Evolutionary conservation across 1,284 basidiomycete genomes (phyloP).

Genomic region (Microbotryum saponariae): DNA sequence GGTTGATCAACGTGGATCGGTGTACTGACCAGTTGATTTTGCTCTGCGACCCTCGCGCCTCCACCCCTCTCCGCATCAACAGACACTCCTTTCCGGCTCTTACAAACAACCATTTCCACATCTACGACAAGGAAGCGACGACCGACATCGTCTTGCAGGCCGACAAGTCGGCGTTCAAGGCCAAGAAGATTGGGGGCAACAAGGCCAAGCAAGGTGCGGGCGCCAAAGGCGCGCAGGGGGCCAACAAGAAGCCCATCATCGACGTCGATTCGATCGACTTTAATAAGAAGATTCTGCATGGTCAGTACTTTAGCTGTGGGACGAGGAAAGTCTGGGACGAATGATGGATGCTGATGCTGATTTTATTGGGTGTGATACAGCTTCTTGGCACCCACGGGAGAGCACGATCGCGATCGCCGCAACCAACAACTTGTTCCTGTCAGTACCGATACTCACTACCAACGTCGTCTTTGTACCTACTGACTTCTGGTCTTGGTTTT

Average conservation of each 20-base stretch:
- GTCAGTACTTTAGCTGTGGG: conserved; percentile 16
- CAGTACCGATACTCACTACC: too few species aligned
- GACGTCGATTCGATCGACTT: conserved; percentile 89
- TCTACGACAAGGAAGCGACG: conserved; percentile 87
- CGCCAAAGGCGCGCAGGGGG: conserved; percentile 42
- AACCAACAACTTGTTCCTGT: conserved; percentile 46
- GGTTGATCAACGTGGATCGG: not conserved
- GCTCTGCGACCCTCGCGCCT: conserved; percentile 12
- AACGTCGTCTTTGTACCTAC: too few species aligned
- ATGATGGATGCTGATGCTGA: not conserved
- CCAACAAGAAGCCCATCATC: conserved; percentile 60
- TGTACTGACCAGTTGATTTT: not conserved
- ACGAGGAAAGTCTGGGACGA: not conserved
- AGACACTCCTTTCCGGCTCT: conserved; percentile 91
- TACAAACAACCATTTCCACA: conserved; percentile 99
- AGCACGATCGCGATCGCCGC: conserved; percentile 67
- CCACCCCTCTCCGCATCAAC: conserved; percentile 11
- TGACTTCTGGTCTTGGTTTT: too few species aligned
- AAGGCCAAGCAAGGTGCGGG: conserved; percentile 53
- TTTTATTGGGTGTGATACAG: conserved; percentile 39
- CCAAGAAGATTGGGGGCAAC: conserved; percentile 76
- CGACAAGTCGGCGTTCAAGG: conserved; percentile 99
- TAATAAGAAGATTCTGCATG: conserved; percentile 88
- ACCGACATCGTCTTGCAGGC: conserved; percentile 93
- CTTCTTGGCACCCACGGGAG: conserved; percentile 95